A percentile compares a stretch with the other conserved stretches of the same genome.
These are phyloP conservation scores for Vaccinium vitisidaea DNA, from an alignment of 148 eudicot genomes.

Conservation along the genomic window DNA sequence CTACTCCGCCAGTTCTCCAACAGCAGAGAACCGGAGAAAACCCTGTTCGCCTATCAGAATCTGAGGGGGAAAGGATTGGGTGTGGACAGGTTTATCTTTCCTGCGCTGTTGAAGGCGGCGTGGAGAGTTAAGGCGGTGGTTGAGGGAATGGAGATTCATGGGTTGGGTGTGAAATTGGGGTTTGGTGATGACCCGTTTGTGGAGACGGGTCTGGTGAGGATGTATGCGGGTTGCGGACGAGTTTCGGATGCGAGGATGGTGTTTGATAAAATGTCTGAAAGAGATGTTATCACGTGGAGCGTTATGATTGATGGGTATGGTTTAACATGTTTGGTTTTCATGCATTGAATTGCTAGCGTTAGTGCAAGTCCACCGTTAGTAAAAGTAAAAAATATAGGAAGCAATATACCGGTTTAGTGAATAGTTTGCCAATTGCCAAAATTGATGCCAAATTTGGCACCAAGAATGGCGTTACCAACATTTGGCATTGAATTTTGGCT, in stretches of 20 bases:
- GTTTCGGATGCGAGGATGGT: slow-evolving; percentile 40
- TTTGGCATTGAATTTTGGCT: too few relatives aligned
- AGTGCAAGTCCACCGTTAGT: too few relatives aligned
- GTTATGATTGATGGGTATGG: slow-evolving; percentile 52
- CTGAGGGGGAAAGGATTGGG: slow-evolving; percentile 24
- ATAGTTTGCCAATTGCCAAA: too few relatives aligned
- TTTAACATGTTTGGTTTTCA: background rate
- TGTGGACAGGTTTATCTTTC: slow-evolving; percentile 45
- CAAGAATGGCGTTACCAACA: too few relatives aligned
- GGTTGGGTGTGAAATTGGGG: slow-evolving; percentile 43
- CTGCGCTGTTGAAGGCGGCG: slow-evolving; percentile 45
- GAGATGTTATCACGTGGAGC: slow-evolving; percentile 52
- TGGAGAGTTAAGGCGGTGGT: slow-evolving; percentile 20
- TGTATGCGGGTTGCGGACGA: slow-evolving; percentile 44
- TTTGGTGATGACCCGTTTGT: slow-evolving; percentile 47
- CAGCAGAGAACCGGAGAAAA: slow-evolving; percentile 30
- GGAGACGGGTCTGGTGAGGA: slow-evolving; percentile 46
- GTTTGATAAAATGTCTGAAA: slow-evolving; percentile 50
- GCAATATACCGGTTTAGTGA: too few relatives aligned
- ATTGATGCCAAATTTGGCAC: too few relatives aligned
- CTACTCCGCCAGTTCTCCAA: slow-evolving; percentile 42
- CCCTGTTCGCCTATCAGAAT: slow-evolving; percentile 31
- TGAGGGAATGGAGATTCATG: slow-evolving; percentile 57
- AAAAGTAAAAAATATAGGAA: too few relatives aligned
- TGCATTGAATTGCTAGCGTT: background rate